These are phyloP conservation scores for Globisporangium okanoganense DNA, from an alignment of 352 stramenopile genomes.

Conservation along the genomic window DNA sequence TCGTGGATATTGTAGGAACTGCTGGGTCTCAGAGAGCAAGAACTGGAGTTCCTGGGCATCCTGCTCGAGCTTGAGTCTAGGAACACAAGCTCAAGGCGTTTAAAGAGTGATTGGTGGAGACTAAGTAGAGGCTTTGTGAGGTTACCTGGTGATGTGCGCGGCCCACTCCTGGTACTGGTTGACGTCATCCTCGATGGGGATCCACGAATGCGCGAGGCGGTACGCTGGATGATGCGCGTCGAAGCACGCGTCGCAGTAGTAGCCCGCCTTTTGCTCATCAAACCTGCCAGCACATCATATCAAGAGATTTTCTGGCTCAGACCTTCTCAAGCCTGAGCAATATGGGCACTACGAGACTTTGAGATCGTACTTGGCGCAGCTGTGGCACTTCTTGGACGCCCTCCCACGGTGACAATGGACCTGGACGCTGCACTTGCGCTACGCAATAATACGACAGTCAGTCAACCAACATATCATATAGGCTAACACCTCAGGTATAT, in stretches of 20 bases:
- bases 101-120: neutral
- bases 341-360: neutral
- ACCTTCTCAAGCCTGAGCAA: neutral
- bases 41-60: slow-evolving; percentile 56
- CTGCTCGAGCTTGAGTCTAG: slow-evolving; percentile 63
- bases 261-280: slow-evolving; percentile 40
- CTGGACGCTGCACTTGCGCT: slow-evolving; percentile 56
- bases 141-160: slow-evolving; percentile 46
- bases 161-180: slow-evolving; percentile 66
- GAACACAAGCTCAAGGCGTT: neutral
- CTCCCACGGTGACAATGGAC: slow-evolving; percentile 35
- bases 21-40: slow-evolving; percentile 47
- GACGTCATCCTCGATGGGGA: slow-evolving; percentile 42
- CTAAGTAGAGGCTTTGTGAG: neutral
- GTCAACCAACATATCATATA: neutral
- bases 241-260: slow-evolving; percentile 75
- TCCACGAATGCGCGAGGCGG: slow-evolving; percentile 52
- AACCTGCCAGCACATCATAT: slow-evolving; percentile 32
- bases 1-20: slow-evolving; percentile 17
- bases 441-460: neutral
- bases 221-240: slow-evolving; percentile 44
- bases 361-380: slow-evolving; percentile 50
- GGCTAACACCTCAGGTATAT: neutral
- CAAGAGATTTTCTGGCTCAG: neutral
- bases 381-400: slow-evolving; percentile 64